phyloP scores from a whole-genome alignment of 139 green algal genomes.

The Chlorella sp. region DNA sequence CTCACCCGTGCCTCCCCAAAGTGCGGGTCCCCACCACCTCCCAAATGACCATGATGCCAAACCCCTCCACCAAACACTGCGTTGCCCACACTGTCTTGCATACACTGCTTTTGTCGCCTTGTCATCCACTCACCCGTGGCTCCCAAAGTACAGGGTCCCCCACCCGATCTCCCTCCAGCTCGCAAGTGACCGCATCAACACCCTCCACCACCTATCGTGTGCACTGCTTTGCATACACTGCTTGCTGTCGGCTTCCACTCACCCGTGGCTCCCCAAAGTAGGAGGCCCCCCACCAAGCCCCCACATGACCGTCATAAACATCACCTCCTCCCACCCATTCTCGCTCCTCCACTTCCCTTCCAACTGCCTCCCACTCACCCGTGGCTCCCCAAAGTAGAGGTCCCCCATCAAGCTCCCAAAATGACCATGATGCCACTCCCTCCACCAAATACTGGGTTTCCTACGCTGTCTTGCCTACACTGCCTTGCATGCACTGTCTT shows the following conservation, averaged over 20 bases:
- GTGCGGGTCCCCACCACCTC: slow-evolving; percentile 99
- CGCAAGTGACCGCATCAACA: too few species aligned
- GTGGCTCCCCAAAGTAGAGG: slow-evolving; percentile 97
- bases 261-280: slow-evolving; percentile 97
- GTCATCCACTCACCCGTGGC: slow-evolving; percentile 75
- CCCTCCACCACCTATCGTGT: too few species aligned
- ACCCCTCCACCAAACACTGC: background rate
- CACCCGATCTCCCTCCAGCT: too few species aligned
- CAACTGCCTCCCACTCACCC: background rate
- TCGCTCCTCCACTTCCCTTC: background rate
- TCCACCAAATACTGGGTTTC: too few species aligned
- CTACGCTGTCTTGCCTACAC: too few species aligned
- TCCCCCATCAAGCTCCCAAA: slow-evolving; percentile 96
- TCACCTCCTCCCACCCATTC: slow-evolving; percentile 69
- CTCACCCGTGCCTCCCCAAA: slow-evolving; percentile 92
- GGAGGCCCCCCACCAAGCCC: slow-evolving; percentile 98
- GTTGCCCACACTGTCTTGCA: background rate
- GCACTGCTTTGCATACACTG: too few species aligned
- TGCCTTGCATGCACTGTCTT: too few species aligned
- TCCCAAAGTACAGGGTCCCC: slow-evolving; percentile 99
- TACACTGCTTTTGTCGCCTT: too few species aligned
- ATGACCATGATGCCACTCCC: slow-evolving; percentile 58
- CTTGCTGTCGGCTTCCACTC: too few species aligned
- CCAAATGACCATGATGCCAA: slow-evolving; percentile 95
- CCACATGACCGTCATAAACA: slow-evolving; percentile 65